Base-by-base conservation (phyloP, 1,284 basidiomycete genomes). In the Amylostereum chailletii region DNA sequence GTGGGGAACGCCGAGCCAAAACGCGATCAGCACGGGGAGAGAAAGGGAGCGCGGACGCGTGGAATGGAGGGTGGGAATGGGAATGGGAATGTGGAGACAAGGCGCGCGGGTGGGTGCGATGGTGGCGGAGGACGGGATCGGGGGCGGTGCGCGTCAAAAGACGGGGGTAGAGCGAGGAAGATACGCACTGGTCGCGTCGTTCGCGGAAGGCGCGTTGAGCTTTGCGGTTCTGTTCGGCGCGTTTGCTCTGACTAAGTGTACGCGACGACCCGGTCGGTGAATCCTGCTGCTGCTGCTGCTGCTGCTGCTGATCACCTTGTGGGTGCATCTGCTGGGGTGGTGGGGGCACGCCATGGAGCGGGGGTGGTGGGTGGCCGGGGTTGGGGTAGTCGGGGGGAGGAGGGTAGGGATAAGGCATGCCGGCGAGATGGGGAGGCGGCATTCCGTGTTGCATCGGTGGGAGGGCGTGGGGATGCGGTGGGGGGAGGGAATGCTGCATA, bases 161-260 rank as follows among this genome's bases (percentile, higher is more conserved):
- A 19, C 19, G 19, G 19, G 19, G 19, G 19, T 19, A 19, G 19
- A 19, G 19, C 19, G 19, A 36, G 53, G 41, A 55, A 47, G 47
- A 54, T n/a, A 75, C 85, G 66, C 50, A 90, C 87, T 86, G 83
- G 67, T 91, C 88, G 60, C 88, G 71, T 36, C 88, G 79, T 62
- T 91, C 88, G 54, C 88, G 69, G 62, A 91, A 91, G 2, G 89
- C 89, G 32, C 89, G 74, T 66, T 91, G 88, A 0, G 88, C 88
- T 60, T 89, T 90, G 57, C 88, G 72, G 64, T 91, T 91, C 69
- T 91, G 88, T 58, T 91, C 89, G 36, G 89, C 89, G 8, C 87
- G 77, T 62, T 90, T 90, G 61, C 81, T 86, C 60, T 76, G 79
- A 63, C 83, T 87, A 44, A 90, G 71, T 29, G 75, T 66, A 46